Base-by-base conservation (phyloP, 1,284 basidiomycete genomes). In the Moesziomyces parantarcticus region DNA sequence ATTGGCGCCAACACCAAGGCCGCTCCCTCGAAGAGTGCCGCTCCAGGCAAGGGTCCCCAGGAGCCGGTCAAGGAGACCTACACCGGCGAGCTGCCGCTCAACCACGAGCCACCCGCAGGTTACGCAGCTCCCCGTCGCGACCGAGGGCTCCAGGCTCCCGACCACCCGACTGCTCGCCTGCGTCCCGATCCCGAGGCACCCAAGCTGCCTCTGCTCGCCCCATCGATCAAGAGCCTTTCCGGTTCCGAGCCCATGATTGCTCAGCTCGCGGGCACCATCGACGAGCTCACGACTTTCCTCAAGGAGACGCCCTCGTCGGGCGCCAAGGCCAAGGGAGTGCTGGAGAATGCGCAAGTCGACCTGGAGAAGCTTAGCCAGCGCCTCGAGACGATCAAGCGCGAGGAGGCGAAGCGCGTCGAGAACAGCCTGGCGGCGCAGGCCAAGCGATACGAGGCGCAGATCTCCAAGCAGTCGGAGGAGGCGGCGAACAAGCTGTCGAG, bases 261-360 rank as follows among this genome's bases (percentile, higher is more conserved):
- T 1, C 93, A 97, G 84, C 90, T 99, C 18, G 96, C 95, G 5
- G 88, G 89, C 14, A 96, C 94, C 44, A 98, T 99, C 78, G 96
- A 98, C 86, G 89, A 91, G 81, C 90, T 99, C 51, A 91, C 94
- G 20, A 88, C 90, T 13, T 95, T 92, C 86, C 87, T 97, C 41
- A 89, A 73, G 20, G 81, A 82, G 49, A 69, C 79, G 3, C 81
- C 80, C n/a, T 73, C 75, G 6, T 76, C 73, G 16, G 65, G 78
- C 26, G 71, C 91, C 91, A 77, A 90, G 87, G 56, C 89, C 66
- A 57, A 76, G 91, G 77, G 91, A 89, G 78, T 81, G 46, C 70
- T 82, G 56, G 83, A 88, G 69, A 82, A 77, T 52, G 85, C 84
- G 34, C 91, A 93, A 85, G 85, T 85, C n/a, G 95, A 98, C 82